These are phyloP conservation scores for Paxillus involutus DNA, from an alignment of 768 basidiomycete species.

Conservation along the genomic window DNA sequence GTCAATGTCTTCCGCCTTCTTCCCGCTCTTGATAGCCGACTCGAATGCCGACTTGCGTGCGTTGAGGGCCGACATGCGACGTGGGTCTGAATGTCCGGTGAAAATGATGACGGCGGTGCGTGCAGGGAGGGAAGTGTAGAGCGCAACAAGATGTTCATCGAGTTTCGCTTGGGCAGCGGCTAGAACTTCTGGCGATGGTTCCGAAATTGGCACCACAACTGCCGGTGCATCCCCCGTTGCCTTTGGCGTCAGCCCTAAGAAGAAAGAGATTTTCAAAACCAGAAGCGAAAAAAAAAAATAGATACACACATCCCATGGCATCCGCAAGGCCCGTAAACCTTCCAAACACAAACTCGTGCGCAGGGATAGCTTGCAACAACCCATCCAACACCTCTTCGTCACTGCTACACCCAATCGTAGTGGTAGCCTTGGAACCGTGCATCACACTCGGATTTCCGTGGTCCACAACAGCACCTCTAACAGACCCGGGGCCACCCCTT, in stretches of 20 bases:
- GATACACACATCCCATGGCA: constrained; percentile 70
- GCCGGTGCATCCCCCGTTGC: constrained; percentile 34
- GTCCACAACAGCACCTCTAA: constrained; percentile 74
- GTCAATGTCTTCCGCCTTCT: constrained; percentile 54
- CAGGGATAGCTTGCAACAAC: constrained; percentile 53
- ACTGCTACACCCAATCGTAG: constrained; percentile 66
- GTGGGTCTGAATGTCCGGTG: constrained; percentile 88
- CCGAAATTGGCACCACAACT: constrained; percentile 23
- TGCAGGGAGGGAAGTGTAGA: constrained; percentile 72
- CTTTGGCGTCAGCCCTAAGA: constrained; percentile 64
- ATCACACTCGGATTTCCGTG: constrained; percentile 81
- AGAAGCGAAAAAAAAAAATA: neutral
- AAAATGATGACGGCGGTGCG: constrained; percentile 84
- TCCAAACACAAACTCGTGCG: constrained; percentile 83
- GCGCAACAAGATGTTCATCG: constrained; percentile 55
- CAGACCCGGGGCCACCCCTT: constrained; percentile 39
- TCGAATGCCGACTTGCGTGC: constrained; percentile 76
- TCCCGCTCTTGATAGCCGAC: constrained; percentile 52
- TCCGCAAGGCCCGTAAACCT: constrained; percentile 84
- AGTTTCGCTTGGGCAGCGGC: constrained; percentile 46
- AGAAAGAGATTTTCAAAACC: neutral
- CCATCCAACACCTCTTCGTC: constrained; percentile 83
- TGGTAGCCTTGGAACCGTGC: constrained; percentile 84
- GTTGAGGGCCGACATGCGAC: constrained; percentile 72
- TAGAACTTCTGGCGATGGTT: constrained; percentile 37